These are phyloP conservation scores for Suillus bovinus DNA, from an alignment of 768 basidiomycete genomes.

Conservation along the genomic window DNA sequence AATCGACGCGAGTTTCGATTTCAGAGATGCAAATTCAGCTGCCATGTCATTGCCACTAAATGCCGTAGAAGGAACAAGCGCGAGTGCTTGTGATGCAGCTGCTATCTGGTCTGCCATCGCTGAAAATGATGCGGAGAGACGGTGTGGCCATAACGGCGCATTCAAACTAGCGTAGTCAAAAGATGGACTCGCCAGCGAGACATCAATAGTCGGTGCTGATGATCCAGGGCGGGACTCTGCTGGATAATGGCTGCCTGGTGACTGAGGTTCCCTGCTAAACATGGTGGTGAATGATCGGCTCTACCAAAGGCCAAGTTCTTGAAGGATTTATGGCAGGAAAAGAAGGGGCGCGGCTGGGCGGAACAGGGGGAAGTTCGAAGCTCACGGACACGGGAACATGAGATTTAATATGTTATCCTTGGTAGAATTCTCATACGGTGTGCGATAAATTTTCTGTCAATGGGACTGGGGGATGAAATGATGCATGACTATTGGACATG, in stretches of 20 bases:
- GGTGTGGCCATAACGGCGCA: constrained; percentile 31
- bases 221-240: constrained; percentile 14
- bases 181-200: constrained; percentile 15
- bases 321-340: constrained; percentile 8
- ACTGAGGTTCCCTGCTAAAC: constrained; percentile 5
- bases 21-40: constrained; percentile 21
- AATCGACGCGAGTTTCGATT: constrained; percentile 30
- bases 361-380: constrained; percentile 1
- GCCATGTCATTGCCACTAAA: constrained; percentile 18
- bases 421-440: constrained; percentile 10
- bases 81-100: constrained; percentile 40
- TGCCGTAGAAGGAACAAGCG: constrained; percentile 26
- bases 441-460: constrained; percentile 12
- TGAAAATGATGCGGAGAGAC: constrained; percentile 38
- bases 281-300: constrained; percentile 5
- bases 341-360: not conserved
- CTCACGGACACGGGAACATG: constrained; percentile 14
- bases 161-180: constrained; percentile 8
- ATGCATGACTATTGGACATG: not conserved
- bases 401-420: constrained; percentile 6
- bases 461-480: not conserved
- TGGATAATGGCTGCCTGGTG: constrained; percentile 4
- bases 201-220: constrained; percentile 21
- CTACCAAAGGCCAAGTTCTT: not conserved
- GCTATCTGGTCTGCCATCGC: constrained; percentile 42